Base-by-base conservation (phyloP, 306 rosid species). In the Heteromeles arbutifolia region DNA sequence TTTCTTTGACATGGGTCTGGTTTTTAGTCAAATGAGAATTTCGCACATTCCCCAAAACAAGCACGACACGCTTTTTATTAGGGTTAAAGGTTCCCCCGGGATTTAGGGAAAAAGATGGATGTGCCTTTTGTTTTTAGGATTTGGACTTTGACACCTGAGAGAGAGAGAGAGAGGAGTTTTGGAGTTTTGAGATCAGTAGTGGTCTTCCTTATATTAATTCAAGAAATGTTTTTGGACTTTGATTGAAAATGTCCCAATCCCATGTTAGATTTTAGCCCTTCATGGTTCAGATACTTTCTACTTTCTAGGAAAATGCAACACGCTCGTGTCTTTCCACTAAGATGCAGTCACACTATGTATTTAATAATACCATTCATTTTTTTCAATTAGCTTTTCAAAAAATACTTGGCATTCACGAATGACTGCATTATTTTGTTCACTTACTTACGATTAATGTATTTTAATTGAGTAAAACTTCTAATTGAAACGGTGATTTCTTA, bases 61-160 rank as follows among this genome's bases (percentile, higher is more conserved):
- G 83, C 86, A 84, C 84, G 77, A 78, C 71, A 83, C 32, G 45
- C 85, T 84, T 77, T 84, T 75, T 28, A 44, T 83, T 64, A 71
- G 79, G 48, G 87, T 82, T 86, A 45, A 84, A 86, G 93, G 90
- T 85, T 61, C 91, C 43, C 85, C 97, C 98, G 88, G 98, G 93
- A 87, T 90, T 92, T 77, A 80, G 88, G 98, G 96, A 70, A 84
- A 88, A 87, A 85, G 92, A 91, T 84, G 79, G 80, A 71, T 74
- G 85, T 86, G 92, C 87, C 86, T 85, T 78, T 78, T 88, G 84
- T 82, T 76, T 85, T 84, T 78, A 87, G 82, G 84, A 78, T 82
- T 90, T 78, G 79, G 90, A 86, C 91, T 90, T 62, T 90, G 88
- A 72, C 11, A 17, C 6, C 18, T 1, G 6, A 4, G 82, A 64